Percentiles rank a stretch among this genome's conserved stretches.
Evolutionary conservation across 208 protist species (phyloP).

Genomic region (Porcisia deanei): DNA sequence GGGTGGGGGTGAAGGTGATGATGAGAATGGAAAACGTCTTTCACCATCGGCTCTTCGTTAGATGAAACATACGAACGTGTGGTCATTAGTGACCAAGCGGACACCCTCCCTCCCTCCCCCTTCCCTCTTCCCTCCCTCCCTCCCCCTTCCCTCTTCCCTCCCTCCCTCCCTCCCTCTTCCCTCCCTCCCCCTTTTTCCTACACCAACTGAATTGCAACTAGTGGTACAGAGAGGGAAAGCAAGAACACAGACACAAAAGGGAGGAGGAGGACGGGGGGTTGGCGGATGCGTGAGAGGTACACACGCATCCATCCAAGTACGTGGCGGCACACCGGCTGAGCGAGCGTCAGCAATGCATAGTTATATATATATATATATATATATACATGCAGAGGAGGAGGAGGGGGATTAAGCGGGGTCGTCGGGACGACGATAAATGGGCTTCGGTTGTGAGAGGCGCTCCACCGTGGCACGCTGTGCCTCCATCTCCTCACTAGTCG

Average conservation of each 20-base stretch:
- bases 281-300: not conserved
- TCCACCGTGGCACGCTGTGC: conserved; percentile 50
- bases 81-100: not conserved
- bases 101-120: not conserved
- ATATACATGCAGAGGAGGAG: not conserved
- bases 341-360: not conserved
- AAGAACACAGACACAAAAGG: not conserved
- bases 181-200: not conserved
- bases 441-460: conserved; percentile 56
- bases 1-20: no score
- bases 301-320: not conserved
- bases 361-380: no score
- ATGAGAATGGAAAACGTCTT: no score
- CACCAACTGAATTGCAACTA: no score
- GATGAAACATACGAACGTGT: no score
- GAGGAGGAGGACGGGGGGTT: not conserved
- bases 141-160: not conserved
- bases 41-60: no score
- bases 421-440: conserved; percentile 40
- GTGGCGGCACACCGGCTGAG: not conserved
- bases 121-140: not conserved
- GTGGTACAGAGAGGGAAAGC: no score
- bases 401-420: not conserved
- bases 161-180: not conserved
- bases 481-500: conserved; percentile 39